Evolutionary conservation across 805 yeast genomes (phyloP).

Genomic region (Candida patagonica): DNA sequence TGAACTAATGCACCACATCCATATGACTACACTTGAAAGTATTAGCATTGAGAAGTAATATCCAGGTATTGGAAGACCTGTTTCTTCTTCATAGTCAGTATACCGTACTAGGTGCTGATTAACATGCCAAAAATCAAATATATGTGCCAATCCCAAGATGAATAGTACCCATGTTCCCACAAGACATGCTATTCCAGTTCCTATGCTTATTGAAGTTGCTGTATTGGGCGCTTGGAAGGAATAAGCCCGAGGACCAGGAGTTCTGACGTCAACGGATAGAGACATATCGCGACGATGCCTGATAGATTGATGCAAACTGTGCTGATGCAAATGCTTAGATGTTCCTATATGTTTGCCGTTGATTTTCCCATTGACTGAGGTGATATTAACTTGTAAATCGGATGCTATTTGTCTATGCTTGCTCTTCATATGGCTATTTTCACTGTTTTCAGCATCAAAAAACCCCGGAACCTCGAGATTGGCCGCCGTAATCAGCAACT

Average conservation of each 20-base stretch:
- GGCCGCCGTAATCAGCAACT: no score
- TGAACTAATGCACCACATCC: conserved; percentile 66
- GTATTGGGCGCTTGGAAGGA: background rate
- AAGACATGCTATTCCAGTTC: conserved; percentile 5
- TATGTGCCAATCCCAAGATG: conserved; percentile 8
- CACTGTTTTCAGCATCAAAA: no score
- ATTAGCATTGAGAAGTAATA: conserved; percentile 31
- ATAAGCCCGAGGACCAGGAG: background rate
- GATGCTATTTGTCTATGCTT: no score
- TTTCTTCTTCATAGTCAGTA: conserved; percentile 17
- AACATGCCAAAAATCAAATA: conserved; percentile 10
- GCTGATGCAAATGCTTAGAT: no score
- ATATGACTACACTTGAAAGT: conserved; percentile 31
- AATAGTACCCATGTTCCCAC: conserved; percentile 11
- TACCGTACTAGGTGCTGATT: conserved; percentile 1
- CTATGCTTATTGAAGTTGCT: background rate
- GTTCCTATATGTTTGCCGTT: no score
- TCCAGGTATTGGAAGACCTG: conserved; percentile 32
- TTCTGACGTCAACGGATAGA: background rate
- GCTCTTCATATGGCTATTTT: no score
- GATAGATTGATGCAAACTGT: background rate
- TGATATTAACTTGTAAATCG: no score
- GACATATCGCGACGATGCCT: conserved; percentile 2
- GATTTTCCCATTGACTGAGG: no score
- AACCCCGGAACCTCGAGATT: no score